These are phyloP conservation scores for Huntiella savannae DNA, from an alignment of 2,329 filamentous ascomycete species.

Conservation along the genomic window DNA sequence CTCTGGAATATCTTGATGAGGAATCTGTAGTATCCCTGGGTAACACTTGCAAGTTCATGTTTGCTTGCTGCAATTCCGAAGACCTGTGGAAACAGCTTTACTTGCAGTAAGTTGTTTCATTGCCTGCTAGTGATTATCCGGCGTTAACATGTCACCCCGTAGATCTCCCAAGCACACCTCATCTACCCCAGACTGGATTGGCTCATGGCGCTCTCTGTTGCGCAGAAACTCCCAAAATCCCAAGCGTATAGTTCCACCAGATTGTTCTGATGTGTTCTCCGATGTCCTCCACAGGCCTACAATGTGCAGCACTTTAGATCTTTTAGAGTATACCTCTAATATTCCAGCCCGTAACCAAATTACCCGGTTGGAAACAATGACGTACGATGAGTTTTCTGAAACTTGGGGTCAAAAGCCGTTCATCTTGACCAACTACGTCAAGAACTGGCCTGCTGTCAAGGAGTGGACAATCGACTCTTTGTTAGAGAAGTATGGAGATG, in stretches of 20 bases:
- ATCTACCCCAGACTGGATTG: slow-evolving; percentile 17
- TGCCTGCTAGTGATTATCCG: background rate
- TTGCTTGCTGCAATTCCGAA: slow-evolving; percentile 66
- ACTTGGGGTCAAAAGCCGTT: slow-evolving; percentile 70
- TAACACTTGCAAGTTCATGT: slow-evolving; percentile 65
- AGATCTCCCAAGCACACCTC: slow-evolving; percentile 14
- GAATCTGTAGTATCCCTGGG: slow-evolving; percentile 45
- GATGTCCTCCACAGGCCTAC: slow-evolving; percentile 83
- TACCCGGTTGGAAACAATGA: slow-evolving; percentile 45
- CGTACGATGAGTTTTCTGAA: slow-evolving; percentile 52
- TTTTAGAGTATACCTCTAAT: slow-evolving; percentile 44
- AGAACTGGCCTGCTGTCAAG: slow-evolving; percentile 58
- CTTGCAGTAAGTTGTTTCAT: slow-evolving; percentile 46
- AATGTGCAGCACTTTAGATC: slow-evolving; percentile 59
- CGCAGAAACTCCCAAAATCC: slow-evolving; percentile 35
- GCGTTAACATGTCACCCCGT: background rate
- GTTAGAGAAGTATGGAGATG: slow-evolving; percentile 40
- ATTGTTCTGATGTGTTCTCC: slow-evolving; percentile 68
- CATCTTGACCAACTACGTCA: slow-evolving; percentile 65
- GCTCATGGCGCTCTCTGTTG: slow-evolving; percentile 56
- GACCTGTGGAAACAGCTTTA: slow-evolving; percentile 81
- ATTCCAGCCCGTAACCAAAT: slow-evolving; percentile 65
- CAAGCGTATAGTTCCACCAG: slow-evolving; percentile 31
- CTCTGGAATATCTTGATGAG: slow-evolving; percentile 59
- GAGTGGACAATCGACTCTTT: slow-evolving; percentile 57